Conservation (phyloP, 768 basidiomycete genomes). For the Pholiota molesta region DNA sequence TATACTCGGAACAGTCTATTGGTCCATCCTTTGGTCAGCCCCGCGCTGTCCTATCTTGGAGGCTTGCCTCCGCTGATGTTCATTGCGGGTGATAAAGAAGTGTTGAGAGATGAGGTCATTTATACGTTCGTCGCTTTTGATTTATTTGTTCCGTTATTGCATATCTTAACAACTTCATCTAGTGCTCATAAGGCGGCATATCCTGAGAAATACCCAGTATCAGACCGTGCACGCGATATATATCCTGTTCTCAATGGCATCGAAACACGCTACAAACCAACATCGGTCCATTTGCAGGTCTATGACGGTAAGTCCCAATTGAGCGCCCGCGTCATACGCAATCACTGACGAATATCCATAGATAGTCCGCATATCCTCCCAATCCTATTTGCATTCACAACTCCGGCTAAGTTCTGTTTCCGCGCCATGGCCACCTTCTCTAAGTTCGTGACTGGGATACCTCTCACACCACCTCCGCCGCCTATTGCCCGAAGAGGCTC, state of each 20-base stretch:
- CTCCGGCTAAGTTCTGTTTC: constrained; percentile 79
- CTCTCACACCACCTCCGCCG: constrained; percentile 14
- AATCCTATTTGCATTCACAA: constrained; percentile 74
- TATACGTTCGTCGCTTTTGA: constrained; percentile 60
- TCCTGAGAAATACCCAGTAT: constrained; percentile 67
- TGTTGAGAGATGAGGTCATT: constrained; percentile 89
- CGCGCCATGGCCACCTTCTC: constrained; percentile 75
- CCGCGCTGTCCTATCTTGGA: constrained; percentile 81
- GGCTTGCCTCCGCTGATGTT: constrained; percentile 88
- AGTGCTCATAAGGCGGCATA: constrained; percentile 92
- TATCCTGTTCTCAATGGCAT: constrained; percentile 63
- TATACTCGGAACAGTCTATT: constrained; percentile 83
- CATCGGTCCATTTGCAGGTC: constrained; percentile 89
- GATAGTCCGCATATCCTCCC: constrained; percentile 77
- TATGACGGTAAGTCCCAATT: constrained; percentile 70
- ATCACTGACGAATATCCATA: constrained; percentile 30
- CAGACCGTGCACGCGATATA: constrained; percentile 44
- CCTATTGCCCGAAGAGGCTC: constrained; percentile 9
- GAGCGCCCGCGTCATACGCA: constrained; percentile 9
- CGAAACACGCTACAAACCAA: constrained; percentile 54
- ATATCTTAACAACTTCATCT: constrained; percentile 4
- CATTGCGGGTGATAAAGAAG: constrained; percentile 88
- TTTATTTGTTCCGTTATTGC: background rate
- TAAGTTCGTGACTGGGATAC: constrained; percentile 61
- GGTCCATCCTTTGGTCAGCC: constrained; percentile 82